Evolutionary conservation across 192 early-diverging fungal genomes (phyloP).

Genomic region (Dissophora ornata): DNA sequence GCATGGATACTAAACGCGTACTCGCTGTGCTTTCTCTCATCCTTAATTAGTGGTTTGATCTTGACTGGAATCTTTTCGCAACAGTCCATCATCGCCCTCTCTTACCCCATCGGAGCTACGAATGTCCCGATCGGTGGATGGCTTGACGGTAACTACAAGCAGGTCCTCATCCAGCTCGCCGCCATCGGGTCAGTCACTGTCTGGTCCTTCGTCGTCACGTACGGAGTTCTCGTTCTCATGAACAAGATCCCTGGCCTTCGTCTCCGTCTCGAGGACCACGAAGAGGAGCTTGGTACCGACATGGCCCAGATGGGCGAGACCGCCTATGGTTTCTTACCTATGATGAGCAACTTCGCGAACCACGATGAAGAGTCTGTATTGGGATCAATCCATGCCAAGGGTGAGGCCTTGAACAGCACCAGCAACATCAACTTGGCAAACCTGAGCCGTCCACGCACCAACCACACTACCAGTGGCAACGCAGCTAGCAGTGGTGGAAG

Average conservation of each 20-base stretch:
- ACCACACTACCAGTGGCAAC: background rate
- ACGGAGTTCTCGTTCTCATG: constrained; percentile 74
- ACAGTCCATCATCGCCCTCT: constrained; percentile 73
- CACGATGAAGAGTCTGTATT: constrained; percentile 27
- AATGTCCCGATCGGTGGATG: constrained; percentile 73
- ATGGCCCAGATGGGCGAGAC: constrained; percentile 88
- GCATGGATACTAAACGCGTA: too few species aligned
- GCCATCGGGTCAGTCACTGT: constrained; percentile 75
- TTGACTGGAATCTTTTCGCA: constrained; percentile 91
- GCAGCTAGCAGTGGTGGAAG: constrained; percentile 5
- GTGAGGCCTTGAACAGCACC: constrained; percentile 1
- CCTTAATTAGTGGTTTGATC: constrained; percentile 73
- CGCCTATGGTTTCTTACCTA: constrained; percentile 63
- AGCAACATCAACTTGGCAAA: background rate
- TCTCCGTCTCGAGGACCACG: constrained; percentile 81
- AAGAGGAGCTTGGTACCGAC: constrained; percentile 81
- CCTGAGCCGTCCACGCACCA: background rate
- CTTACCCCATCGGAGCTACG: constrained; percentile 58
- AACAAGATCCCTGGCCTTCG: constrained; percentile 79
- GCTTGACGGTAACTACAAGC: constrained; percentile 86
- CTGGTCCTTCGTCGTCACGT: constrained; percentile 85
- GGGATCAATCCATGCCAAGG: background rate
- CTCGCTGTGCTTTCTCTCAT: constrained; percentile 68
- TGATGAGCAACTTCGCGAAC: constrained; percentile 16
- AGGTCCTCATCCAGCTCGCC: constrained; percentile 81